Evolutionary conservation across 768 basidiomycete species (phyloP), one percentile per base, ranked within the genome.

Genomic region (Collybia nuda): DNA sequence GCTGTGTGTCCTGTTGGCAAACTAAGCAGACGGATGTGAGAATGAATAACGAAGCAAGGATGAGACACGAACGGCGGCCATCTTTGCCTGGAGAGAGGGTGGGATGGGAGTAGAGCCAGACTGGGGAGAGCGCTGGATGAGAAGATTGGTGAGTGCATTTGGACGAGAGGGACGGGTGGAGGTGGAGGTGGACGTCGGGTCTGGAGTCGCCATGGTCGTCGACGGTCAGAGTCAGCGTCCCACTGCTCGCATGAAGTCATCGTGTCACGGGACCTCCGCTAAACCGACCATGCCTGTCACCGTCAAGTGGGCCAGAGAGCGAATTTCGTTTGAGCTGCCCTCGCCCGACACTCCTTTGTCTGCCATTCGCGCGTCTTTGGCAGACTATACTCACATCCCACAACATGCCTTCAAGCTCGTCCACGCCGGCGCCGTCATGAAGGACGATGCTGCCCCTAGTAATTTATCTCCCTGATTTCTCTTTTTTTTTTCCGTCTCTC

Each of bases 401-500:
- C 65, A 69, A 23, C 61, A 78, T 56, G 79, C 80, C 23, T 91
- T 97, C 78, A 92, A 93, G 66, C 79, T 98, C 61, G 84, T 98
- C 55, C 86, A 89, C 70, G 82, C 88, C 40, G 96, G 96, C 35
- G 93, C 91, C 1, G 81, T 97, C 66, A 88, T 98, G 80, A 88
- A 86, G 57, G 92, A 96, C 63, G 85, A 93, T 64, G 64, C 70
- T 51, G 79, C 82, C 6, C 79, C 85, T 40, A 70, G 85, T 88
- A 56, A 71, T 7, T 26, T n/a, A n/a, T n/a, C n/a, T n/a, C n/a
- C n/a, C n/a, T n/a, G n/a, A 32, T 79, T 63, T 29, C 35, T 32
- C 37, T 39, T 42, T 6, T 36, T 51, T 14, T 17, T 29, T 38
- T 38, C 18, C 42, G 17, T 51, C 28, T 40, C 17, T n/a, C 48